phyloP scores from a whole-genome alignment of 139 green algal species.

The Tetradesmus lagerheimii region DNA sequence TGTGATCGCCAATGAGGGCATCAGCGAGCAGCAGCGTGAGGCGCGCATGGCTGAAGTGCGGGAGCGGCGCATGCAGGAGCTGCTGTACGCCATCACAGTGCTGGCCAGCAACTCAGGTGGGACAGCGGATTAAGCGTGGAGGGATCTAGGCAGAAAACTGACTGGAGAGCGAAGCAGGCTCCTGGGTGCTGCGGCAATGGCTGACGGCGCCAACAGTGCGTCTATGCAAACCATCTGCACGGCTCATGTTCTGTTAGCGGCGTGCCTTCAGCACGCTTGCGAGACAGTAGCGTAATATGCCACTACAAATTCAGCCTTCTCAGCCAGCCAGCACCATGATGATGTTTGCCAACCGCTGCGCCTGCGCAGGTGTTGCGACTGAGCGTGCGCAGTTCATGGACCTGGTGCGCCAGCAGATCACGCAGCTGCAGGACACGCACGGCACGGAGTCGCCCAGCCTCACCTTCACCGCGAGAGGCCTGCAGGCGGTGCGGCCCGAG shows the following conservation, averaged over 20 bases:
- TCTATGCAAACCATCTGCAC: too few relatives aligned
- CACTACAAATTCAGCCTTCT: too few relatives aligned
- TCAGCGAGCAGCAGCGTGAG: conserved; percentile 67
- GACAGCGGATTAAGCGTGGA: too few relatives aligned
- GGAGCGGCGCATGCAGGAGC: conserved; percentile 55
- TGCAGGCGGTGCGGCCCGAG: conserved; percentile 35
- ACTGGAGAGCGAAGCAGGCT: too few relatives aligned
- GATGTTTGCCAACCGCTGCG: too few relatives aligned
- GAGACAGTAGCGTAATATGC: too few relatives aligned
- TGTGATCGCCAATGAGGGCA: conserved; percentile 60
- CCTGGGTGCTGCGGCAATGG: too few relatives aligned
- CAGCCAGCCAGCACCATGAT: too few relatives aligned
- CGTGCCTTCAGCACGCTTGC: not conserved
- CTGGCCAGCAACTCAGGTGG: conserved; percentile 52
- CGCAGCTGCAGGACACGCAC: conserved; percentile 51
- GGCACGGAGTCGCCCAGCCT: conserved; percentile 53
- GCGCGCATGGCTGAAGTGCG: conserved; percentile 53
- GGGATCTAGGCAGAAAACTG: too few relatives aligned
- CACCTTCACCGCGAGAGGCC: conserved; percentile 55
- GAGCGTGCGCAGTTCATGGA: conserved; percentile 90
- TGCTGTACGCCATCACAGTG: conserved; percentile 52
- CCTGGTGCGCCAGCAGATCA: conserved; percentile 84
- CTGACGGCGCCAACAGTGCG: too few relatives aligned
- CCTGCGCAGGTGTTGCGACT: conserved; percentile 66
- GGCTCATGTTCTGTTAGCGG: too few relatives aligned